Conservation (phyloP, 306 rosid genomes). For the Ammopiptanthus mongolicus region DNA sequence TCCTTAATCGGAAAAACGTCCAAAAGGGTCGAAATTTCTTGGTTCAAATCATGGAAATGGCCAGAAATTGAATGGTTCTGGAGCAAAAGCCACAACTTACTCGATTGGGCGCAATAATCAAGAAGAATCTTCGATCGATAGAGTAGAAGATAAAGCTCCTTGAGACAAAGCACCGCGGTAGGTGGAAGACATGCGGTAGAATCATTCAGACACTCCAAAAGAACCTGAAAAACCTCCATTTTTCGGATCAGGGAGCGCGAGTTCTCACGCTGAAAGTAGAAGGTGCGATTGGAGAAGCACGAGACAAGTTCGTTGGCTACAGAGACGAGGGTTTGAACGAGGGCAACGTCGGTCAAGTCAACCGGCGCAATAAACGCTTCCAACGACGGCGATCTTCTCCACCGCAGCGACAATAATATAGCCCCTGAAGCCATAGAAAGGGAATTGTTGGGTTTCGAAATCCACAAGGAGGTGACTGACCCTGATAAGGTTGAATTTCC, state of each 20-base stretch:
- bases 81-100: slow-evolving; percentile 93
- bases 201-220: slow-evolving; percentile 63
- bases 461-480: neutral
- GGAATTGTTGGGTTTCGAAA: slow-evolving; percentile 16
- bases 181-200: slow-evolving; percentile 34
- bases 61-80: slow-evolving; percentile 85
- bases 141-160: slow-evolving; percentile 75
- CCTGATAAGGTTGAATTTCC: neutral
- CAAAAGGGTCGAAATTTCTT: slow-evolving; percentile 77
- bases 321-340: slow-evolving; percentile 57
- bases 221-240: slow-evolving; percentile 55
- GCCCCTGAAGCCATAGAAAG: slow-evolving; percentile 75
- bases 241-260: slow-evolving; percentile 66
- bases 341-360: slow-evolving; percentile 60
- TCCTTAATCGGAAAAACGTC: slow-evolving; percentile 79
- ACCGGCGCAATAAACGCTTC: slow-evolving; percentile 92
- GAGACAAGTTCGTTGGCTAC: slow-evolving; percentile 54
- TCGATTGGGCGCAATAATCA: slow-evolving; percentile 74
- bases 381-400: slow-evolving; percentile 87
- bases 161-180: slow-evolving; percentile 67
- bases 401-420: slow-evolving; percentile 73
- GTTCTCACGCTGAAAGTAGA: slow-evolving; percentile 67
- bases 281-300: slow-evolving; percentile 43
- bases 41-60: slow-evolving; percentile 87
- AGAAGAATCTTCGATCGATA: slow-evolving; percentile 86